Conservation (phyloP, 176 grass and related monocot species). For the Rhipidocladum racemiflorum region DNA sequence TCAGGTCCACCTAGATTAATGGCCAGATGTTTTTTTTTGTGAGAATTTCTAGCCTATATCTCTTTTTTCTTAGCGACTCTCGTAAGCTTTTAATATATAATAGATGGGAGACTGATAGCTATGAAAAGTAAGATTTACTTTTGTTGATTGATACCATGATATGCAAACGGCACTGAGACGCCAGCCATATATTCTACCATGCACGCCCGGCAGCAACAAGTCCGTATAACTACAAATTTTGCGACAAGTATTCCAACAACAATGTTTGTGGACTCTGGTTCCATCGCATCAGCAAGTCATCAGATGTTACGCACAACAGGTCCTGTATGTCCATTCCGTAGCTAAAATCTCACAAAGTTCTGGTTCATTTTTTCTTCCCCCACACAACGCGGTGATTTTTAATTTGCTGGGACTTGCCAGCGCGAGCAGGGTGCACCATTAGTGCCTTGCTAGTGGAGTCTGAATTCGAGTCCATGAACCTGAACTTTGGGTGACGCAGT, state of each 20-base stretch:
- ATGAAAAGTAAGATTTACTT: background rate
- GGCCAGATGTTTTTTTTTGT: no score
- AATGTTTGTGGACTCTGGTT: conserved; percentile 26
- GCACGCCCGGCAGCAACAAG: background rate
- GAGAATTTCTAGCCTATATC: no score
- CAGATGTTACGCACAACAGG: background rate
- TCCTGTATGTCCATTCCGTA: conserved; percentile 9
- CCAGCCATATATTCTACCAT: background rate
- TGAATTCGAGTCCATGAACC: conserved; percentile 43
- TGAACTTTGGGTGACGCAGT: conserved; percentile 29
- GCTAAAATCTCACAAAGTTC: conserved; percentile 22
- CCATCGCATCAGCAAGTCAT: conserved; percentile 19
- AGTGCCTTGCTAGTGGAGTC: conserved; percentile 34
- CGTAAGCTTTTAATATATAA: no score
- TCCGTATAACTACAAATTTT: background rate
- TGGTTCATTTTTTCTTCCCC: conserved; percentile 6
- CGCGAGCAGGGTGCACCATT: conserved; percentile 16
- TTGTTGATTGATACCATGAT: background rate
- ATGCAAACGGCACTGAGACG: background rate
- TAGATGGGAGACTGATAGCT: no score
- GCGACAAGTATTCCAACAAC: conserved; percentile 28
- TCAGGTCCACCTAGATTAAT: no score
- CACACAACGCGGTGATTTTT: background rate
- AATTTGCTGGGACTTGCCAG: conserved; percentile 15
- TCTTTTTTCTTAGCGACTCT: no score